These are phyloP conservation scores for Haematococcus sp. DNA, from an alignment of 139 green algal genomes.

Conservation along the genomic window DNA sequence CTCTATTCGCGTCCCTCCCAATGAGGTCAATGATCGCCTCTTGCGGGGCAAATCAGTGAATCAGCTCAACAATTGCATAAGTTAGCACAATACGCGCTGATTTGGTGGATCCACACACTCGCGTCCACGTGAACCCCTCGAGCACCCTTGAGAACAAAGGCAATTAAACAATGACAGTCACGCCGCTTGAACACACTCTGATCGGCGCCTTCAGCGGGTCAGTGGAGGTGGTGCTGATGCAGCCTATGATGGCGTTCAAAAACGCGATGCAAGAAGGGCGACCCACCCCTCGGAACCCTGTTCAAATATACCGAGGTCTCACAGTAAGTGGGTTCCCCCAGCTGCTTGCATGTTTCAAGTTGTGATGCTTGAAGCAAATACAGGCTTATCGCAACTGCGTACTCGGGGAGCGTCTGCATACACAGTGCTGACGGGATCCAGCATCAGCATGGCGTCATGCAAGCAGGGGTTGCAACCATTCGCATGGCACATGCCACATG, in stretches of 20 bases:
- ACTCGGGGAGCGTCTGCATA: too few species aligned
- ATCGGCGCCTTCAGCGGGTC: conserved; percentile 68
- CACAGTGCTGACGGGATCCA: too few species aligned
- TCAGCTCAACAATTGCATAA: too few species aligned
- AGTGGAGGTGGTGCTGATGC: conserved; percentile 73
- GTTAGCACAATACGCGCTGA: too few species aligned
- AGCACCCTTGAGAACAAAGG: neutral
- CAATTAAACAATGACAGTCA: conserved; percentile 28
- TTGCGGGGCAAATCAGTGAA: too few species aligned
- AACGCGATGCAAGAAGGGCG: conserved; percentile 84
- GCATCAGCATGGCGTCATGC: neutral
- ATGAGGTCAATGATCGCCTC: too few species aligned
- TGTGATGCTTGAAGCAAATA: neutral
- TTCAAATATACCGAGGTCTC: conserved; percentile 79
- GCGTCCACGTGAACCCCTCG: neutral
- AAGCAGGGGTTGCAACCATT: neutral
- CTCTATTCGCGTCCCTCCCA: too few species aligned
- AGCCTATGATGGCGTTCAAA: conserved; percentile 87
- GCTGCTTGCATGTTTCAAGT: neutral
- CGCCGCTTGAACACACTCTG: conserved; percentile 68
- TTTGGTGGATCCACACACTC: too few species aligned
- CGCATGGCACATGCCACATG: neutral
- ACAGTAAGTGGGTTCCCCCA: conserved; percentile 14
- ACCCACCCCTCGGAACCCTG: conserved; percentile 58
- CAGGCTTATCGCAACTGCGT: too few species aligned